Evolutionary conservation across 495 filamentous ascomycete genomes (phyloP).

Genomic region (Penicillium taxi): DNA sequence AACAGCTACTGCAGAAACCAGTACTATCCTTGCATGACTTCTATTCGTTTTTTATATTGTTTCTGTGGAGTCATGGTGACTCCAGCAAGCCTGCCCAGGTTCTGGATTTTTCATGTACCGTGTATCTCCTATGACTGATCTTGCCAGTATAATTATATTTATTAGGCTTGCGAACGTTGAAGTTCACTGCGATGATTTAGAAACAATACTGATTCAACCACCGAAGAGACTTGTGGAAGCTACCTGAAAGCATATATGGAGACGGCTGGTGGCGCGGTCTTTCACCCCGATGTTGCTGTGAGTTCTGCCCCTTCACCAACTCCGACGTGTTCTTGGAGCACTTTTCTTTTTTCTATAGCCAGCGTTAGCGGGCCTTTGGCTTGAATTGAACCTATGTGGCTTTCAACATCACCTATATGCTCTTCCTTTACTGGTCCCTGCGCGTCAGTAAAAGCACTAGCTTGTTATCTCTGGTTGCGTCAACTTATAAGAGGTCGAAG

Average conservation of each 20-base stretch:
- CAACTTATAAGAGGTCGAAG: too few relatives aligned
- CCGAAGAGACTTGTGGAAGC: conserved; percentile 42
- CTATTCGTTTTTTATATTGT: conserved; percentile 43
- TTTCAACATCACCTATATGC: conserved; percentile 59
- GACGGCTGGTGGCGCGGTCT: conserved; percentile 41
- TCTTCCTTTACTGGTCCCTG: conserved; percentile 62
- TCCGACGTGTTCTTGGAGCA: conserved; percentile 24
- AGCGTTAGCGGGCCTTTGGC: conserved; percentile 61
- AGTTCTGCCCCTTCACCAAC: conserved; percentile 45
- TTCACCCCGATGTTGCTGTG: conserved; percentile 42
- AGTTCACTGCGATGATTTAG: conserved; percentile 37
- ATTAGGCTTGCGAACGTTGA: conserved; percentile 28
- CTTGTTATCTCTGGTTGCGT: not conserved
- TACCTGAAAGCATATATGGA: conserved; percentile 45
- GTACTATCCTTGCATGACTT: conserved; percentile 28
- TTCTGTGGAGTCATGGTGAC: conserved; percentile 53
- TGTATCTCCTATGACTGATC: conserved; percentile 42
- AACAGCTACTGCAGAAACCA: conserved; percentile 17
- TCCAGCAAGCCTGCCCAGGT: conserved; percentile 49
- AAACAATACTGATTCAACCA: conserved; percentile 45
- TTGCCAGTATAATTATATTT: conserved; percentile 35
- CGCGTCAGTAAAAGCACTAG: conserved; percentile 35
- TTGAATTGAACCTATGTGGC: conserved; percentile 56
- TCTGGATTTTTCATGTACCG: conserved; percentile 64
- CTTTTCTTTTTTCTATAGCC: conserved; percentile 37